Conservation (phyloP, 257 asterid species). For the Orobanche coerulescens region DNA sequence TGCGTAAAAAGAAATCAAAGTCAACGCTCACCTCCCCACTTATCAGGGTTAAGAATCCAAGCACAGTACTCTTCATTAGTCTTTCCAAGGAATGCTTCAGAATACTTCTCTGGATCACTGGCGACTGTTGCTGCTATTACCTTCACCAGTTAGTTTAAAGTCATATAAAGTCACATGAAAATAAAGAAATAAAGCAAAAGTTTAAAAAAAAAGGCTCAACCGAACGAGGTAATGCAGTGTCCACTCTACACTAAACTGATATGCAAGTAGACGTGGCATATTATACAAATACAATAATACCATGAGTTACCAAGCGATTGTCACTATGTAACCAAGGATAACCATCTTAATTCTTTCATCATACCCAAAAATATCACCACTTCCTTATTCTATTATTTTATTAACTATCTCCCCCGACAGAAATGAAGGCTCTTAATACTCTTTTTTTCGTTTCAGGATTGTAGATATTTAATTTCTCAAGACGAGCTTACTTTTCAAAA, state of each 20-base stretch:
- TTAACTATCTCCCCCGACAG: background rate
- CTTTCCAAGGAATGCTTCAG: slow-evolving; percentile 86
- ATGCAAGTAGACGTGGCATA: background rate
- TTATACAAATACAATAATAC: background rate
- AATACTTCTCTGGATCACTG: slow-evolving; percentile 68
- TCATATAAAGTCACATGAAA: slow-evolving; percentile 10
- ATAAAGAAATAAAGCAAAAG: background rate
- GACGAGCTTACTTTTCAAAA: background rate
- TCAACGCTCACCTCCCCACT: slow-evolving; percentile 84
- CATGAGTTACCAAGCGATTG: background rate
- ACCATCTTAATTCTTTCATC: background rate
- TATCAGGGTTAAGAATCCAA: slow-evolving; percentile 92
- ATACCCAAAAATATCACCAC: background rate
- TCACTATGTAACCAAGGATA: background rate
- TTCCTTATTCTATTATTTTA: background rate
- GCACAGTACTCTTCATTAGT: slow-evolving; percentile 73
- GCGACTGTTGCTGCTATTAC: slow-evolving; percentile 90
- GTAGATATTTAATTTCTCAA: background rate
- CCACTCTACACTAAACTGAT: background rate
- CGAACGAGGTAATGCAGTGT: background rate
- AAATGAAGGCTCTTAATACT: background rate
- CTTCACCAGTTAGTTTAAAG: slow-evolving; percentile 34
- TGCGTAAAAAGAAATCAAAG: slow-evolving; percentile 4
- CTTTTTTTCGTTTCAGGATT: background rate
- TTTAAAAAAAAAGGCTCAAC: background rate